phyloP scores from a whole-genome alignment of 441 rosid genomes.

The Gossypium trilobum region DNA sequence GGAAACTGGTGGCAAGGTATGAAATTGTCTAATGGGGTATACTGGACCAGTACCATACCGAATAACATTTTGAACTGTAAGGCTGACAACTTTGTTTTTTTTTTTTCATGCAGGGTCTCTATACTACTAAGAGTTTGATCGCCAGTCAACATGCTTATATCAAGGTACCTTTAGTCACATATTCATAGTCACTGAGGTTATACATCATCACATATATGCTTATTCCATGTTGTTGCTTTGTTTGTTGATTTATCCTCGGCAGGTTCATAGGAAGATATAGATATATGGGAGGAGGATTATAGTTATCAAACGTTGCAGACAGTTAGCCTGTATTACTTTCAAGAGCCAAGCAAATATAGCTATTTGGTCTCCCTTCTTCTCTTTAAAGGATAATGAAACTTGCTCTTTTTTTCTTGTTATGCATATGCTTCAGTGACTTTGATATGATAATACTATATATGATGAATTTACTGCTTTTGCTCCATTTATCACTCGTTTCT shows the following conservation, averaged over 20 bases:
- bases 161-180: slow-evolving; percentile 24
- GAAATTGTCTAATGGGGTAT: not conserved
- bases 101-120: slow-evolving; percentile 39
- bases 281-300: slow-evolving; percentile 3
- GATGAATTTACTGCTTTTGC: not conserved
- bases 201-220: not conserved
- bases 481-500: not conserved
- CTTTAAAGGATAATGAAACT: slow-evolving; percentile 16
- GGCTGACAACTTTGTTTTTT: not conserved
- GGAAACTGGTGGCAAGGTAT: slow-evolving; percentile 95
- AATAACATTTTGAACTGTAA: not conserved
- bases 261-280: slow-evolving; percentile 28
- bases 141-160: not conserved
- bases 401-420: not conserved
- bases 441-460: not conserved
- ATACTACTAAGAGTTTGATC: slow-evolving; percentile 35
- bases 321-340: slow-evolving; percentile 25
- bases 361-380: not conserved
- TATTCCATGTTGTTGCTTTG: not conserved
- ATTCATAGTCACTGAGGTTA: not conserved
- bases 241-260: slow-evolving; percentile 7
- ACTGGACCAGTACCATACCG: not conserved
- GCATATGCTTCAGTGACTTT: slow-evolving; percentile 1
- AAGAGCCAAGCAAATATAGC: slow-evolving; percentile 19
- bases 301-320: slow-evolving; percentile 13